Conservation (phyloP, 2,329 filamentous ascomycete genomes). For the Akanthomyces muscarius region DNA sequence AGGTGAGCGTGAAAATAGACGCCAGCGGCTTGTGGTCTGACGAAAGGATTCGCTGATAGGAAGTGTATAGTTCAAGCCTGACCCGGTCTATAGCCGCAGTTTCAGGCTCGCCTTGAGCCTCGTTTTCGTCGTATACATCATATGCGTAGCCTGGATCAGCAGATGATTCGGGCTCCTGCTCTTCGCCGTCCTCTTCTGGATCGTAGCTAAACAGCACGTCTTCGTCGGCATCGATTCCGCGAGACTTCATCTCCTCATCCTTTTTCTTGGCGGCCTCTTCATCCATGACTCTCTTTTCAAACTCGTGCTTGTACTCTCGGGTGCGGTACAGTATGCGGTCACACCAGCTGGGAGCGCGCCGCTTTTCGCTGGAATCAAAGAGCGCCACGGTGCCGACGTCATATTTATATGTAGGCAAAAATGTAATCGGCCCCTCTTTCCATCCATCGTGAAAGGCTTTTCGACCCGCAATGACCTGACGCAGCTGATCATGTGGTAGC, state of each 20-base stretch:
- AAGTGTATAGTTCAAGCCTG: constrained; percentile 66
- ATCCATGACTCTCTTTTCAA: constrained; percentile 60
- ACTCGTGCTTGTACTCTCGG: constrained; percentile 61
- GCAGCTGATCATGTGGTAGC: constrained; percentile 84
- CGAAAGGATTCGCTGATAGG: constrained; percentile 83
- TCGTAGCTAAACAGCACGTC: constrained; percentile 87
- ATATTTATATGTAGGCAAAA: constrained; percentile 96
- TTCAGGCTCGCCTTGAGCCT: constrained; percentile 48
- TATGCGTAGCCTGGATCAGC: constrained; percentile 47
- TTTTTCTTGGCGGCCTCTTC: constrained; percentile 63
- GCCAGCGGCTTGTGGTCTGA: constrained; percentile 94
- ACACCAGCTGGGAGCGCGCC: constrained; percentile 90
- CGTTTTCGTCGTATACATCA: constrained; percentile 52
- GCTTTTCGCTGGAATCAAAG: constrained; percentile 95
- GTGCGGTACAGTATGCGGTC: constrained; percentile 89
- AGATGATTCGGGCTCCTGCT: constrained; percentile 25
- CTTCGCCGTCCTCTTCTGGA: constrained; percentile 52
- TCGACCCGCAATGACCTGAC: constrained; percentile 65
- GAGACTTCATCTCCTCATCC: constrained; percentile 81
- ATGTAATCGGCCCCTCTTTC: constrained; percentile 82
- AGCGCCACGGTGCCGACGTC: constrained; percentile 88
- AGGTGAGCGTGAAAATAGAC: constrained; percentile 77
- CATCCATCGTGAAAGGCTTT: constrained; percentile 89
- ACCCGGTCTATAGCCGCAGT: constrained; percentile 55
- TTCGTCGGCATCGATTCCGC: constrained; percentile 77